Evolutionary conservation across 202 grass and related monocot genomes (phyloP).

Genomic region (Eragrostis tef): DNA sequence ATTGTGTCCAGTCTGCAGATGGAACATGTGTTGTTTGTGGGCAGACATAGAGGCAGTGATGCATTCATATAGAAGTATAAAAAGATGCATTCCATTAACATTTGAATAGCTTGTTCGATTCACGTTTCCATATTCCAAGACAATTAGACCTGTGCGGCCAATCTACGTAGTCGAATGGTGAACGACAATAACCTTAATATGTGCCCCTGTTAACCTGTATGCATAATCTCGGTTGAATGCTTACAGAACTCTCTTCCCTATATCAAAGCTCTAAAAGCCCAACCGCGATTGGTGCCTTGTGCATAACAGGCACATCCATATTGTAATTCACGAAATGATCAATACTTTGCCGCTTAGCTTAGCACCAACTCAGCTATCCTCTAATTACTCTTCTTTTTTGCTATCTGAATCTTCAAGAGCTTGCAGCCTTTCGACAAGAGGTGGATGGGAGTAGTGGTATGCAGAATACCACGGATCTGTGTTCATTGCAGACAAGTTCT

Average conservation of each 20-base stretch:
- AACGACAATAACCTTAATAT: neutral
- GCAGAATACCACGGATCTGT: slow-evolving; percentile 98
- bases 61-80: neutral
- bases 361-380: neutral
- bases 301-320: neutral
- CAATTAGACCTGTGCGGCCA: slow-evolving; percentile 17
- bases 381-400: slow-evolving; percentile 74
- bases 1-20: neutral
- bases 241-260: slow-evolving; percentile 24
- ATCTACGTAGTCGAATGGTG: slow-evolving; percentile 9
- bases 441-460: slow-evolving; percentile 98
- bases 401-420: slow-evolving; percentile 69
- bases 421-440: slow-evolving; percentile 87
- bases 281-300: neutral
- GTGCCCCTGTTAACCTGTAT: neutral
- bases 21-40: neutral
- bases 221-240: slow-evolving; percentile 1
- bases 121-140: slow-evolving; percentile 18
- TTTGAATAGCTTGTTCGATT: slow-evolving; percentile 28
- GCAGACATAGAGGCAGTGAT: neutral
- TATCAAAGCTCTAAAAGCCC: slow-evolving; percentile 11
- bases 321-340: neutral
- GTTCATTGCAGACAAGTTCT: slow-evolving; percentile 98
- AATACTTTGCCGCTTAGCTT: neutral
- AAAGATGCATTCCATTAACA: neutral